Conservation (phyloP, 2,329 filamentous ascomycete genomes). For the Stachybotrys elegans region DNA sequence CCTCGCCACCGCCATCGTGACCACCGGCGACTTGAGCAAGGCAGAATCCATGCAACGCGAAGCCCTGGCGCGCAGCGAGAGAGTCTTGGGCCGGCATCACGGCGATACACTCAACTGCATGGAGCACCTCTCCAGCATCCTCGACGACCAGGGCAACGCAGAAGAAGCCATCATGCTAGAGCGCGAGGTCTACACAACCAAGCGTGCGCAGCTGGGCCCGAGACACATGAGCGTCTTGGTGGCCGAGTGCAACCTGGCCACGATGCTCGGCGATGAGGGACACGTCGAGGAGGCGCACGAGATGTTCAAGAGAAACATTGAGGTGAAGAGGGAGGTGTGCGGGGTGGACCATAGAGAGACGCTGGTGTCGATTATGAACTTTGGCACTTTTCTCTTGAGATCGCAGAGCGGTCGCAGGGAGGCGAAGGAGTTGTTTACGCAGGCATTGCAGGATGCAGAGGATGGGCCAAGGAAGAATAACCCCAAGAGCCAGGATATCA, state of each 20-base stretch:
- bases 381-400: background rate
- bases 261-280: background rate
- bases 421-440: background rate
- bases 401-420: background rate
- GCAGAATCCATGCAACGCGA: constrained; percentile 7
- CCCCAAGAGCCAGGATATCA: background rate
- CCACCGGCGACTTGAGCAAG: background rate
- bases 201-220: background rate
- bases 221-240: background rate
- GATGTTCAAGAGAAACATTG: background rate
- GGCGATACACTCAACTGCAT: constrained; percentile 5
- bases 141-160: constrained; percentile 2
- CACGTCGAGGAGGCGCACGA: background rate
- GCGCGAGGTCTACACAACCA: background rate
- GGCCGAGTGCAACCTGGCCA: background rate
- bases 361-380: background rate
- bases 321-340: background rate
- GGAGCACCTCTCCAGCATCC: background rate
- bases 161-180: background rate
- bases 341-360: background rate
- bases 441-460: background rate
- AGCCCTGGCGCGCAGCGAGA: constrained; percentile 4
- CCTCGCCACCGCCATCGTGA: constrained; percentile 1
- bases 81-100: background rate
- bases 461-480: background rate